These are phyloP conservation scores for Globisporangium irregulare DNA, from an alignment of 352 stramenopile genomes.

Conservation along the genomic window DNA sequence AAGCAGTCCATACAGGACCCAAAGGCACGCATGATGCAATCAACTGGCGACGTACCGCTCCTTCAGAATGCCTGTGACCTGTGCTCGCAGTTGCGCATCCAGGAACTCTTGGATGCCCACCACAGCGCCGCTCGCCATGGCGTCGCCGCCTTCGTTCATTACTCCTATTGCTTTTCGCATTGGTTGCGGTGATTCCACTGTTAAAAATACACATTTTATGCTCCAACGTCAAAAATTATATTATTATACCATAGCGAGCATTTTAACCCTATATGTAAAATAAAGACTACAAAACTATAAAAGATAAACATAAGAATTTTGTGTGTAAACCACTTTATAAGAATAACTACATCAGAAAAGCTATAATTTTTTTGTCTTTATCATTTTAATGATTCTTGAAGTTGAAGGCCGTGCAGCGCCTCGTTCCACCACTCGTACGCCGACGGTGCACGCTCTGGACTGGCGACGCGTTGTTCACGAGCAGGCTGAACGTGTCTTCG, in stretches of 20 bases:
- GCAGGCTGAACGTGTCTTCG: constrained; percentile 62
- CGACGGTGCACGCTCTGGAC: constrained; percentile 38
- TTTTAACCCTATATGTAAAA: too few relatives aligned
- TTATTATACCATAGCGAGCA: too few relatives aligned
- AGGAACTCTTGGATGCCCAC: constrained; percentile 58
- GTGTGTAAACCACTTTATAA: too few relatives aligned
- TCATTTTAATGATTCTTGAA: too few relatives aligned
- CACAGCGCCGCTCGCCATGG: constrained; percentile 7
- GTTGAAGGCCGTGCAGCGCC: constrained; percentile 38
- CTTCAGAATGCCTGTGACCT: constrained; percentile 41
- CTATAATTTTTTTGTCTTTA: too few relatives aligned
- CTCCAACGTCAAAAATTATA: too few relatives aligned
- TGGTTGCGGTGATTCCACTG: neutral
- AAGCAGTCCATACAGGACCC: neutral
- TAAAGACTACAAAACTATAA: too few relatives aligned
- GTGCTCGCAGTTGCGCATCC: constrained; percentile 7
- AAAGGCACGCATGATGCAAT: neutral
- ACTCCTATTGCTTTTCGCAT: neutral
- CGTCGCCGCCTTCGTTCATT: neutral
- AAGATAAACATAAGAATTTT: too few relatives aligned
- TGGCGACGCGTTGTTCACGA: constrained; percentile 56
- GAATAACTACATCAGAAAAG: too few relatives aligned
- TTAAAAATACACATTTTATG: too few relatives aligned
- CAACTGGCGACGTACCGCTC: constrained; percentile 29
- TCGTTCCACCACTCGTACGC: constrained; percentile 90